Percentiles rank a stretch among this genome's conserved stretches.
These are phyloP conservation scores for Trichoderma endophyticum DNA, from an alignment of 2,329 filamentous ascomycete species.

Conservation along the genomic window DNA sequence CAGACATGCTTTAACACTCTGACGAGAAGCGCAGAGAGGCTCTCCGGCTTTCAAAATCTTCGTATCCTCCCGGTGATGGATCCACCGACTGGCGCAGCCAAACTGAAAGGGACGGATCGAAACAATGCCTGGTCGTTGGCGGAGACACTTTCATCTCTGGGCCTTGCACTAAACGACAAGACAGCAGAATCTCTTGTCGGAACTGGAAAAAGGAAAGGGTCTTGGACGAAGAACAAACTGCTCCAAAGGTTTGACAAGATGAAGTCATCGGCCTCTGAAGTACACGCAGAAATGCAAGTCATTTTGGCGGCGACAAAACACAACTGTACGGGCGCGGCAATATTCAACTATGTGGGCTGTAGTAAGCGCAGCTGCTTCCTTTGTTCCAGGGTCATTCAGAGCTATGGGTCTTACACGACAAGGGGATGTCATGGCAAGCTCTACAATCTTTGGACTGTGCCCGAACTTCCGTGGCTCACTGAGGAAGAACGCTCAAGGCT, in stretches of 20 bases:
- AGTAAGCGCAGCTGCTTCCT: slow-evolving; percentile 12
- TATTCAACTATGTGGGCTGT: slow-evolving; percentile 9
- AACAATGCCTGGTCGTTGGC: background rate
- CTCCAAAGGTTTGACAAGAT: background rate
- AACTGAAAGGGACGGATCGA: background rate
- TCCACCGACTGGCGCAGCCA: background rate
- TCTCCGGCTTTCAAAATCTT: background rate
- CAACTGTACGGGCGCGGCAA: background rate
- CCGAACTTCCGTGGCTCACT: background rate
- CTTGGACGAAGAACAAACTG: background rate
- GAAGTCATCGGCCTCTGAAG: background rate
- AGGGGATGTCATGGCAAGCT: slow-evolving; percentile 6
- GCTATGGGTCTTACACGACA: background rate
- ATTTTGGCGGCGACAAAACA: slow-evolving; percentile 3
- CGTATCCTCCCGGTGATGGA: background rate
- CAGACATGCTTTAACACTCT: background rate
- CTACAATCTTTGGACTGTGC: slow-evolving; percentile 1
- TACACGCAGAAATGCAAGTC: background rate
- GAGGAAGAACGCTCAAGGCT: background rate
- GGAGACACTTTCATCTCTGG: background rate
- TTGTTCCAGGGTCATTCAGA: background rate
- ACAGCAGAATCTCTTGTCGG: background rate
- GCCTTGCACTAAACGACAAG: background rate
- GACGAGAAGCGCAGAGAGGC: background rate
- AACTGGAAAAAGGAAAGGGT: background rate